Conservation (phyloP, 139 green algal species). For the Picochlorum sp. region DNA sequence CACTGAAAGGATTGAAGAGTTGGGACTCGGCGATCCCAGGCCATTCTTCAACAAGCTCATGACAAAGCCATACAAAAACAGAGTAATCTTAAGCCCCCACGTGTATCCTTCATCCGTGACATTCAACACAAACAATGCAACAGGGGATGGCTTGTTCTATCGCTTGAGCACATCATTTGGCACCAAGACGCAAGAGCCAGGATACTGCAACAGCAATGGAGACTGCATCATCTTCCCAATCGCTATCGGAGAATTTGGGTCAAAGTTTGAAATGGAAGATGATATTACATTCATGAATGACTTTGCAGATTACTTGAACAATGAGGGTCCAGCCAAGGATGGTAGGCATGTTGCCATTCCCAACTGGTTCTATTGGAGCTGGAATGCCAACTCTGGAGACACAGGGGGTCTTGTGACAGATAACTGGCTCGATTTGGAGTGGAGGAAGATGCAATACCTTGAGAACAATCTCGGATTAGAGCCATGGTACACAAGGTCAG, state of each 20-base stretch:
- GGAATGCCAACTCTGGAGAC: constrained; percentile 41
- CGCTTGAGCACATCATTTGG: constrained; percentile 23
- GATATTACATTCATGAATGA: constrained; percentile 27
- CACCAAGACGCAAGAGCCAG: constrained; percentile 15
- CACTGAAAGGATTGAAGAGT: constrained; percentile 9
- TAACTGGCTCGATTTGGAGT: neutral
- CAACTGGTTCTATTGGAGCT: constrained; percentile 26
- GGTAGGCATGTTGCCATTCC: neutral
- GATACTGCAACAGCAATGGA: constrained; percentile 5
- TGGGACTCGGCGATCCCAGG: constrained; percentile 24
- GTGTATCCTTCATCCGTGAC: neutral
- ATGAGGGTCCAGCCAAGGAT: constrained; percentile 1
- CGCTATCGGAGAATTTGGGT: constrained; percentile 33
- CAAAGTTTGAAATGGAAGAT: constrained; percentile 11
- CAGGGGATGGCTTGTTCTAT: constrained; percentile 12
- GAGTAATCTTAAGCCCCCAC: constrained; percentile 10
- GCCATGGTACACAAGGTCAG: neutral
- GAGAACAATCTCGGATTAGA: neutral
- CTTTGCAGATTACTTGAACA: constrained; percentile 14
- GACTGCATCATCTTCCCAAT: constrained; percentile 29
- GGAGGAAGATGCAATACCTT: constrained; percentile 7
- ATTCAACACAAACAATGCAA: neutral
- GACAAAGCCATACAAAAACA: constrained; percentile 25
- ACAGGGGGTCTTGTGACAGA: constrained; percentile 35
- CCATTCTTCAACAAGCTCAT: constrained; percentile 35